These are phyloP conservation scores for Atkinsonella texensis DNA, from an alignment of 2,329 filamentous ascomycete species.

Conservation along the genomic window DNA sequence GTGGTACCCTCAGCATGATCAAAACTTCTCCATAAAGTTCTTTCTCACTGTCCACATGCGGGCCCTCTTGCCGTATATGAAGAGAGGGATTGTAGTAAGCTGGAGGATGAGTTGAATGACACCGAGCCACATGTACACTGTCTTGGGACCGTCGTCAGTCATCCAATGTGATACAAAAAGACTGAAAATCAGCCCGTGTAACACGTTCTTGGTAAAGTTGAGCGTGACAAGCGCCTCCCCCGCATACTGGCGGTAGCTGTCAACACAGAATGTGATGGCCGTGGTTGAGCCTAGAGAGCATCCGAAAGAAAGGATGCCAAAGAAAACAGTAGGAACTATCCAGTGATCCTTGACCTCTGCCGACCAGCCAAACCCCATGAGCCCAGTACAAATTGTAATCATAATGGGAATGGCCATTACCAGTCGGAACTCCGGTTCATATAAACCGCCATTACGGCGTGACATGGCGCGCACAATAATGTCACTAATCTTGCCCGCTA, in stretches of 20 bases:
- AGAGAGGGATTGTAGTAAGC: slow-evolving; percentile 75
- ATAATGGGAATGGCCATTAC: slow-evolving; percentile 77
- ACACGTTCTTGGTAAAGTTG: slow-evolving; percentile 88
- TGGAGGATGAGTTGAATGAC: slow-evolving; percentile 72
- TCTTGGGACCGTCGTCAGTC: slow-evolving; percentile 58
- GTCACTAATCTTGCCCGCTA: slow-evolving; percentile 81
- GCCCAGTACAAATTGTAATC: slow-evolving; percentile 65
- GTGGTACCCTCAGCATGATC: neutral
- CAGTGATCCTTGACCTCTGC: slow-evolving; percentile 61
- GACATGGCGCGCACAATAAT: slow-evolving; percentile 73
- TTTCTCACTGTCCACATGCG: slow-evolving; percentile 88
- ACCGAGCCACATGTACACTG: slow-evolving; percentile 72
- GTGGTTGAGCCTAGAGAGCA: slow-evolving; percentile 86
- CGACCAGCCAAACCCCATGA: slow-evolving; percentile 97
- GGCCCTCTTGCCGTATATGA: slow-evolving; percentile 80
- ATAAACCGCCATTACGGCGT: slow-evolving; percentile 78
- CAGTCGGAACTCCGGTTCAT: slow-evolving; percentile 87
- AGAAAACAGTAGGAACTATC: slow-evolving; percentile 91
- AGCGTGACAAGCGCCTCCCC: slow-evolving; percentile 89
- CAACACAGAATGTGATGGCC: slow-evolving; percentile 85
- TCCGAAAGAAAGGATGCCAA: slow-evolving; percentile 83
- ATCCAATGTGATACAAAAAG: slow-evolving; percentile 85
- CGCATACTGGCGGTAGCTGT: slow-evolving; percentile 86
- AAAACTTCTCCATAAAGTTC: slow-evolving; percentile 73
- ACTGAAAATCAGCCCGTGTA: slow-evolving; percentile 81